Evolutionary conservation across 164 flowering plant genomes (phyloP), one percentile per base, ranked within the genome.

Genomic region (Brasenia schreberi): DNA sequence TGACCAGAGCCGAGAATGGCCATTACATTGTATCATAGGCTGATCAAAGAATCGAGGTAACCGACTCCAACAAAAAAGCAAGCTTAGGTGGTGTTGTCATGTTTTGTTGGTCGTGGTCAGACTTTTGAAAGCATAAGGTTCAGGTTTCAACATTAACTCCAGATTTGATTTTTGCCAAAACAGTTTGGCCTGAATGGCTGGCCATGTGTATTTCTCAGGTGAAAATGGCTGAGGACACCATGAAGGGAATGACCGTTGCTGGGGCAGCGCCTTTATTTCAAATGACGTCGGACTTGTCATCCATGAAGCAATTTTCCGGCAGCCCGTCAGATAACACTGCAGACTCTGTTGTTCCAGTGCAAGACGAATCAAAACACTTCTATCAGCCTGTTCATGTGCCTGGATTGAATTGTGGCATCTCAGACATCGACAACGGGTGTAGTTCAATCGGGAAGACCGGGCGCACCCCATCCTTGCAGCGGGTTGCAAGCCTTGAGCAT

Each of bases 401-500:
- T 7, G 53, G 14, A 45, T 68, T 74, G 62, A 81, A 81, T 72
- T 76, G 74, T 65, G 78, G 73, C 42, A 64, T 80, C 61, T 61
- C 79, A 18, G 82, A 83, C 56, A 45, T 45, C 53, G 14, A 2
- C 14, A 73, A 59, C 23, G 68, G 72, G 16, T 62, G 64, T 4
- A 81, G 78, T 42, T 78, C 75, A 59, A 61, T 61, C 4, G 76
- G 73, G 53, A 88, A 85, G 79, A 81, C 82, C 63, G 87, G 78
- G 42, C 75, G 87, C 76, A 82, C 95, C 7, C 71, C 78, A 64
- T 88, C 96, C 56, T 71, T 89, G 90, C 98, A 86, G 72, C 78
- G 96, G 65, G 95, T 88, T 60, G 92, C 96, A 60, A 92, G 98
- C 81, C 84, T 92, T 81, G 95, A 89, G 70, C 93, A 85, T 76